phyloP scores from a whole-genome alignment of 2,329 filamentous ascomycete species.

The Cadophora sp. region DNA sequence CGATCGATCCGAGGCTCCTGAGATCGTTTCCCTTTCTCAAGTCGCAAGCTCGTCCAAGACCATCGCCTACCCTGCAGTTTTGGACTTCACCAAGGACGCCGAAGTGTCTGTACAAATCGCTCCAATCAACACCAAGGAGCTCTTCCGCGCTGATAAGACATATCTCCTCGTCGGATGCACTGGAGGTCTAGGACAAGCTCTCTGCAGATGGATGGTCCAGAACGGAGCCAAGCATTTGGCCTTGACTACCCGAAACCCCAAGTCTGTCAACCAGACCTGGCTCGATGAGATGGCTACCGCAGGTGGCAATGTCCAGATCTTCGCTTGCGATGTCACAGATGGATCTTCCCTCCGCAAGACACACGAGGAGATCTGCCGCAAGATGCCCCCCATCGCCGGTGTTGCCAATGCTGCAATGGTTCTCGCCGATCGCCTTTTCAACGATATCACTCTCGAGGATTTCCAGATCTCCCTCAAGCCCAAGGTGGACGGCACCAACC shows the following conservation, averaged over 20 bases:
- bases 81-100: conserved; percentile 26
- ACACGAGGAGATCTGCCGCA: conserved; percentile 22
- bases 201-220: conserved; percentile 50
- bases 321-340: conserved; percentile 28
- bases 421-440: conserved; percentile 47
- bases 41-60: conserved; percentile 13
- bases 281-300: conserved; percentile 19
- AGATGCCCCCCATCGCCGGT: conserved; percentile 49
- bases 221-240: conserved; percentile 48
- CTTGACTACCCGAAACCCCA: conserved; percentile 50
- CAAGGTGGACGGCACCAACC: conserved; percentile 46
- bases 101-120: conserved; percentile 23
- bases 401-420: conserved; percentile 55
- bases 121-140: conserved; percentile 22
- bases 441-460: conserved; percentile 41
- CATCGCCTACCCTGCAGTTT: conserved; percentile 14
- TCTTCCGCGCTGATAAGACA: conserved; percentile 34
- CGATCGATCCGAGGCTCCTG: conserved; percentile 19
- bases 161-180: conserved; percentile 44
- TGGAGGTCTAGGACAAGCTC: conserved; percentile 45
- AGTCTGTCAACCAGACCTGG: conserved; percentile 40
- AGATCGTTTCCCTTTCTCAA: conserved; percentile 21
- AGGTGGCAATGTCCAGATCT: conserved; percentile 22
- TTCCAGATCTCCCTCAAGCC: conserved; percentile 43
- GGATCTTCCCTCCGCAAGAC: conserved; percentile 21